phyloP scores from a whole-genome alignment of 2,329 filamentous ascomycete species.

The Conoideocrella luteorostrata region DNA sequence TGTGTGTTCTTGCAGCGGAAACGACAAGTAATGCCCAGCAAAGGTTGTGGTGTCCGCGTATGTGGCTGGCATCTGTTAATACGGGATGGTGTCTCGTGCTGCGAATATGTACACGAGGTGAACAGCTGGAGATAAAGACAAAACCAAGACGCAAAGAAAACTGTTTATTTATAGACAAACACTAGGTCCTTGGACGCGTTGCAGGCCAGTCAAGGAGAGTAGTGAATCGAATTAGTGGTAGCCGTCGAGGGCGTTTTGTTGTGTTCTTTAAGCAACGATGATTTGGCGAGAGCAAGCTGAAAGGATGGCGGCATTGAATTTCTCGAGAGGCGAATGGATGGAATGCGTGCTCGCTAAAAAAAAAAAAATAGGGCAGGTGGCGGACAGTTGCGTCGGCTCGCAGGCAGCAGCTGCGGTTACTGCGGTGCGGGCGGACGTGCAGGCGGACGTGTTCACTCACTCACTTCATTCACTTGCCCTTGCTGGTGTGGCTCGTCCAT shows the following conservation, averaged over 20 bases:
- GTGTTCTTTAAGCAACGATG: not conserved
- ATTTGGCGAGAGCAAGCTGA: not conserved
- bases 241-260: not conserved
- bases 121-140: not conserved
- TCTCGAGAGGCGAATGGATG: not conserved
- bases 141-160: not conserved
- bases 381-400: not conserved
- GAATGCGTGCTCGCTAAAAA: not conserved
- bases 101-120: not conserved
- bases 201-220: not conserved
- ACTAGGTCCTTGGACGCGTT: not conserved
- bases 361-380: constrained; percentile 7
- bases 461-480: too few species aligned
- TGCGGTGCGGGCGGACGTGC: too few species aligned
- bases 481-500: not conserved
- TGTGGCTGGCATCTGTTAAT: too few species aligned
- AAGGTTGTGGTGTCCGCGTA: too few species aligned
- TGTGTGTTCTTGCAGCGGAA: too few species aligned
- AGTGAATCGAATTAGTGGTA: not conserved
- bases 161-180: not conserved
- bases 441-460: too few species aligned
- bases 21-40: too few species aligned
- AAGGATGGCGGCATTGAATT: not conserved
- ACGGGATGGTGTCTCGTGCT: too few species aligned
- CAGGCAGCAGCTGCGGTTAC: too few species aligned